Base-by-base conservation (phyloP, 345 rosid genomes). In the Gossypium thurberi region DNA sequence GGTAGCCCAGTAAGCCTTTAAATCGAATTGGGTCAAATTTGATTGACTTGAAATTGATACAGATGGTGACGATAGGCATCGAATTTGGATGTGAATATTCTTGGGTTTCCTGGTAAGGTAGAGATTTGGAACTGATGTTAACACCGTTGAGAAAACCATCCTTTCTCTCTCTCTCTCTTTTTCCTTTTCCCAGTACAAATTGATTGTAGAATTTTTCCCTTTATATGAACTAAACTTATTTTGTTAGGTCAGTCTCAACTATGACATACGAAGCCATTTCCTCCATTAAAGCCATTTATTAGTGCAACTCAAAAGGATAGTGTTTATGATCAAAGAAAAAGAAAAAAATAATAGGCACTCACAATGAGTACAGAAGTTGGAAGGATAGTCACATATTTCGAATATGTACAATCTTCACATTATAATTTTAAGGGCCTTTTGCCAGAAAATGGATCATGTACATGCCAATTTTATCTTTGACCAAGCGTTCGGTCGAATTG, bases 1-100 rank as follows among this genome's bases (percentile, higher is more conserved):
- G 25, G 85, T 82, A 3, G 78, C 75, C 99, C 98, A 95, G 70
- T 95, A 95, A 42, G 88, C 83, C 89, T 78, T 89, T 13, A 95
- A 81, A 79, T 95, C 97, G 85, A 95, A 95, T 15, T 76, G 82
- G 73, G 75, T 56, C 40, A 86, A 69, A 26, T 26, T 81, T 13
- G 82, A 65, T 71, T 75, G 75, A 37, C 8, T 73, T 11, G 80
- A 64, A 8, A 73, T 65, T 10, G 90, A 80, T 7, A 33, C 0
- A 25, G 90, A 77, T 6, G 81, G 40, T 3, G 86, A 74, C 40
- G 81, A 76, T 6, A 74, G 74, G 71, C 79, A 84, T 0, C 87
- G 90, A 76, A 85, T 53, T n/a, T 83, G 56, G 60, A 68, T 28
- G n/a, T 65, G 25, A 25, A 52, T 44, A 2, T 26, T 61, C 65